Base-by-base conservation (phyloP, 148 eudicot genomes). In the Rhododendron ferrugineum region DNA sequence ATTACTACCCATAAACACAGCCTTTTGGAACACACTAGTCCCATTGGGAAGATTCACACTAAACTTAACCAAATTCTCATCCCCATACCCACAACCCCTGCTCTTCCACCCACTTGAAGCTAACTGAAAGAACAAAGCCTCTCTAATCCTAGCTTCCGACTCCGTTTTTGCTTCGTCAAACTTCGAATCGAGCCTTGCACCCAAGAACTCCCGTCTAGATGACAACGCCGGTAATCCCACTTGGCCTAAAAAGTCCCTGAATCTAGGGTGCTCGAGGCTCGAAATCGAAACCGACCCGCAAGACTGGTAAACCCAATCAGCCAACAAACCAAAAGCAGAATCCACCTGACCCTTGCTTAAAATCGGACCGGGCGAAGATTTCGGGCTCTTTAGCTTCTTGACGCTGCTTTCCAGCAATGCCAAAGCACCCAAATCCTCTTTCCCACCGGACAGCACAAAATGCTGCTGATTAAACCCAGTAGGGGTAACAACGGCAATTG, bases 361-460 rank as follows among this genome's bases (percentile, higher is more conserved):
- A 6, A 80, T 5, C 32, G 81, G 81, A 56, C 86, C 86, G 14
- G 73, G 81, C 16, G 81, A 84, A 40, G 86, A 18, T 56, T 84
- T 84, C 0, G 86, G 86, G 20, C 86, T 84, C 54, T 84, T 84
- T 6, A 84, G 86, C 81, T 56, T 84, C 81, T 84, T 84, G 37
- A 84, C 86, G 74, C 86, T 84, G 14, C 77, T 80, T 40, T 84
- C 86, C 86, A 84, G 78, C 86, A 84, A 76, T 54, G 86, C 86
- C 70, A 84, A 28, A 36, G 86, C 86, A 54, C 73, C 81, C 86
- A 75, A 84, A 84, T 84, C 86, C 54, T 84, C 86, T n/a, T 76
- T 84, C 13, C 86, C 86, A 75, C 86, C 86, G 3, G 86, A 84
- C 11, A 84, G 56, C 37, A 84, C 37, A 80, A 84, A 84, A 74